phyloP scores from a whole-genome alignment of 257 asterid species.

The Ajuga chamaepitys region DNA sequence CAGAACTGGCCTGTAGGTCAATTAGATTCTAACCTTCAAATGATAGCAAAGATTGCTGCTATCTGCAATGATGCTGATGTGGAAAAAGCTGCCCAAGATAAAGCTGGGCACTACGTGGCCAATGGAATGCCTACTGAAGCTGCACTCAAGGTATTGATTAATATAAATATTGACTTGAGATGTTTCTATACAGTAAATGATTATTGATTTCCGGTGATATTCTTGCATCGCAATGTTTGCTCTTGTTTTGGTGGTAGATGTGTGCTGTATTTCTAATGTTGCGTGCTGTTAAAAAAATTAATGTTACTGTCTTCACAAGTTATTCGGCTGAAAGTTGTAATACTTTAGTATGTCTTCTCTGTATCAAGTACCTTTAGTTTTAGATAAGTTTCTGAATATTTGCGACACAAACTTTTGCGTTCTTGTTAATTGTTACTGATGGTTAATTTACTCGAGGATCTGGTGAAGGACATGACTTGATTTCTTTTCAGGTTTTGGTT shows the following conservation, averaged over 20 bases:
- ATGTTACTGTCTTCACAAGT: background rate
- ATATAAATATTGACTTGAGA: background rate
- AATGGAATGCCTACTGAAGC: slow-evolving; percentile 98
- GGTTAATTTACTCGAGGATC: background rate
- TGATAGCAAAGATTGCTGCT: slow-evolving; percentile 92
- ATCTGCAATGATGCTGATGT: slow-evolving; percentile 93
- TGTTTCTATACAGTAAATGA: background rate
- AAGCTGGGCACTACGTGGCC: slow-evolving; percentile 54
- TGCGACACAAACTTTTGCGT: background rate
- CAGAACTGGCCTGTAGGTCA: slow-evolving; percentile 63
- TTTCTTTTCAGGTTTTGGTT: slow-evolving; percentile 63
- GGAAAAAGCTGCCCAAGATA: slow-evolving; percentile 64
- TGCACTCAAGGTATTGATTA: slow-evolving; percentile 67
- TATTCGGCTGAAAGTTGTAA: background rate
- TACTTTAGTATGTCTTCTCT: background rate
- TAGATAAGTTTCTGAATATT: background rate
- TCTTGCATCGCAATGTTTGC: background rate
- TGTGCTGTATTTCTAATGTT: background rate
- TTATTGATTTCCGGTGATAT: background rate
- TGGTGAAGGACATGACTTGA: background rate
- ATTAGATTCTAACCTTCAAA: slow-evolving; percentile 74
- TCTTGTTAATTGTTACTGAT: background rate
- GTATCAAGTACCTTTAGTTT: background rate
- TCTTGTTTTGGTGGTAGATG: background rate
- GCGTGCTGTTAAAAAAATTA: background rate